A percentile compares a stretch with the other conserved stretches of the same genome.
phyloP scores from a whole-genome alignment of 371 early-diverging fungal genomes.

The Mucor ambiguus region DNA sequence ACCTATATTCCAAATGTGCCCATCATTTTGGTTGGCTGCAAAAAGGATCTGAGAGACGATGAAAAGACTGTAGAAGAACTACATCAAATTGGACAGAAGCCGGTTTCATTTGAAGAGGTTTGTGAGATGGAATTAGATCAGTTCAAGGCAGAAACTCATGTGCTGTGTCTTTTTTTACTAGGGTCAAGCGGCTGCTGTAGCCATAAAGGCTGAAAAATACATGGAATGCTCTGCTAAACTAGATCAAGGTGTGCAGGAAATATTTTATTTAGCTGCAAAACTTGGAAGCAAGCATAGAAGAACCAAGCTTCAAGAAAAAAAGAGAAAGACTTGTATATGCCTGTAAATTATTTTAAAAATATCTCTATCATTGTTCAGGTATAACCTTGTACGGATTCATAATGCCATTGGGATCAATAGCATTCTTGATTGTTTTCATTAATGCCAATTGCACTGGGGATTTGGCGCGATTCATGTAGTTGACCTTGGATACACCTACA shows the following conservation, averaged over 20 bases:
- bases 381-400: slow-evolving; percentile 85
- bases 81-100: slow-evolving; percentile 20
- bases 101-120: slow-evolving; percentile 35
- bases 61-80: slow-evolving; percentile 26
- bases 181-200: slow-evolving; percentile 18
- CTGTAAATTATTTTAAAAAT: slow-evolving; percentile 60
- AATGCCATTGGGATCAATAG: slow-evolving; percentile 83
- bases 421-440: slow-evolving; percentile 71
- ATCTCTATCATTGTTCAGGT: slow-evolving; percentile 41
- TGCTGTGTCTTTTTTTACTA: background rate
- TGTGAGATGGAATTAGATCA: background rate
- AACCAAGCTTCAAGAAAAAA: background rate
- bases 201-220: slow-evolving; percentile 26
- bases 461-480: slow-evolving; percentile 61
- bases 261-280: slow-evolving; percentile 27
- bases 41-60: slow-evolving; percentile 54
- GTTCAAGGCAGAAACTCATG: background rate
- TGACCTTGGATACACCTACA: slow-evolving; percentile 63
- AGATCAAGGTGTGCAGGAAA: slow-evolving; percentile 30
- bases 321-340: slow-evolving; percentile 8
- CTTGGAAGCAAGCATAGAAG: background rate
- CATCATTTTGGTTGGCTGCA: slow-evolving; percentile 52
- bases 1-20: slow-evolving; percentile 44
- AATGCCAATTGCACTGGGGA: slow-evolving; percentile 46
- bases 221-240: slow-evolving; percentile 36